These are phyloP conservation scores for Schoenoplectus tabernaemontani DNA, from an alignment of 202 grass and related monocot genomes.

Conservation along the genomic window DNA sequence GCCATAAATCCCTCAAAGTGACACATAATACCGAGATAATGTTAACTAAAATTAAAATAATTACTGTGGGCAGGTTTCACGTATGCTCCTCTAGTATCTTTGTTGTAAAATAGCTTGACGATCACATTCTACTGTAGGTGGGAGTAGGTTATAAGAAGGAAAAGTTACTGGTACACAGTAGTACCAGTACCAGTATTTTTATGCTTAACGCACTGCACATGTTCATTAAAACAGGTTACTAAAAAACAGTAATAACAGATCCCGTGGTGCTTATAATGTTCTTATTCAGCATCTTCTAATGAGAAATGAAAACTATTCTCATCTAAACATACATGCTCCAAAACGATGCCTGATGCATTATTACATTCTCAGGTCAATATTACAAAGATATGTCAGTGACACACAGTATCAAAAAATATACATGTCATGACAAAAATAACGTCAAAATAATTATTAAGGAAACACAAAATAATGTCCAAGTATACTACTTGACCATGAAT, in stretches of 20 bases:
- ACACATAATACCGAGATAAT: too few species aligned
- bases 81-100: not conserved
- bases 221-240: not conserved
- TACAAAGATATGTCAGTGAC: not conserved
- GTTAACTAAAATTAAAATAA: too few species aligned
- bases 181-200: not conserved
- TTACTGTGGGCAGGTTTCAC: not conserved
- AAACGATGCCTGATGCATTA: not conserved
- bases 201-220: not conserved
- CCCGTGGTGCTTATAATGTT: not conserved
- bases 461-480: constrained; percentile 7
- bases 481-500: constrained; percentile 74
- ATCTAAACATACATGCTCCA: constrained; percentile 3
- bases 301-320: not conserved
- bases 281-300: not conserved
- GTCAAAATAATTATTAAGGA: constrained; percentile 3
- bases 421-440: not conserved
- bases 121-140: not conserved
- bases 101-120: not conserved
- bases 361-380: constrained; percentile 18
- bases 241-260: not conserved
- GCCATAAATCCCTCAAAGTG: not conserved
- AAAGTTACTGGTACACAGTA: not conserved
- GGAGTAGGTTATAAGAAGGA: not conserved
- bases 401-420: not conserved